phyloP scores from a whole-genome alignment of 225 moss, liverwort and hornwort species.

The Straminergon stramineum region DNA sequence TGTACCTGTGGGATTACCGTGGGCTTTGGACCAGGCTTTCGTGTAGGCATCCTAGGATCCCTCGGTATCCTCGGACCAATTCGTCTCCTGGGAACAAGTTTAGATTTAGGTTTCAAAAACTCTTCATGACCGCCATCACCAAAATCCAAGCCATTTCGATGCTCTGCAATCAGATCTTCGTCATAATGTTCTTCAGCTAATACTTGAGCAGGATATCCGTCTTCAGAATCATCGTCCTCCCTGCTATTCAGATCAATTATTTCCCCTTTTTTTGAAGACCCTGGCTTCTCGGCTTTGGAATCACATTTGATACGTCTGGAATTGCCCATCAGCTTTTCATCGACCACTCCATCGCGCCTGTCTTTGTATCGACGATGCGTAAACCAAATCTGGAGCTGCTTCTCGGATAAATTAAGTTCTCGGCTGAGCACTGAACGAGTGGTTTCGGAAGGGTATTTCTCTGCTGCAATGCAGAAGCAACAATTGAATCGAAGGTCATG shows the following conservation, averaged over 20 bases:
- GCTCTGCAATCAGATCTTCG: constrained; percentile 15
- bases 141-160: constrained; percentile 11
- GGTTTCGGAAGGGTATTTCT: constrained; percentile 67
- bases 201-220: constrained; percentile 28
- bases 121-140: constrained; percentile 2
- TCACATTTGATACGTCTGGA: constrained; percentile 58
- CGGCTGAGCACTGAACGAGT: constrained; percentile 46
- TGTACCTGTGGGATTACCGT: background rate
- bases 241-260: constrained; percentile 17
- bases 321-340: constrained; percentile 55
- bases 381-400: constrained; percentile 84
- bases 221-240: constrained; percentile 25
- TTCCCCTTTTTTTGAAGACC: constrained; percentile 11
- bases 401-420: constrained; percentile 65
- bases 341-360: constrained; percentile 69
- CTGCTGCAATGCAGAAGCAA: constrained; percentile 16
- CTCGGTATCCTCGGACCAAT: background rate
- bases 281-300: background rate
- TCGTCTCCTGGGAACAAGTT: constrained; percentile 4
- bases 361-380: constrained; percentile 82
- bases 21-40: background rate
- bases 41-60: background rate
- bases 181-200: constrained; percentile 28
- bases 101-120: background rate
- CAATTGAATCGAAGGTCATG: background rate